A percentile compares a stretch with the other conserved stretches of the same genome.
Evolutionary conservation across 148 eudicot genomes (phyloP).

Genomic region (Chenopodium suecicum): DNA sequence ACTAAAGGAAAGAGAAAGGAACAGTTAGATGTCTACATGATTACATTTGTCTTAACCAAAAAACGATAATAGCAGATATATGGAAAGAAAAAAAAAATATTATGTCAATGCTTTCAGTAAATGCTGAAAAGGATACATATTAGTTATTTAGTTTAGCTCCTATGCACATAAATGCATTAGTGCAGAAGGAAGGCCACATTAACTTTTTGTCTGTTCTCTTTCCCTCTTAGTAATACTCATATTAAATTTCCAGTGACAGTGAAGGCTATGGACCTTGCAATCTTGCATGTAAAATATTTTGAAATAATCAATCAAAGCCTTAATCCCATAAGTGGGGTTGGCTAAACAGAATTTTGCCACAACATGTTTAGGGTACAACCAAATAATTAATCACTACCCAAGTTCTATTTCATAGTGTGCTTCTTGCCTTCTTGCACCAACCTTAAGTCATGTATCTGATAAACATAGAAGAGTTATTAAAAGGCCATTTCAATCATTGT

Average conservation of each 20-base stretch:
- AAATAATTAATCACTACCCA: neutral
- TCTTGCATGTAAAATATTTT: neutral
- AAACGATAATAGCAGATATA: neutral
- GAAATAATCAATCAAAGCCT: neutral
- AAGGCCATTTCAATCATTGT: neutral
- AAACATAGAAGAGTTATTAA: neutral
- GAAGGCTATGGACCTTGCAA: neutral
- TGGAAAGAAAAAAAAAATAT: neutral
- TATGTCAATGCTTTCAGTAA: neutral
- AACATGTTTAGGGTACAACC: neutral
- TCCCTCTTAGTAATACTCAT: neutral
- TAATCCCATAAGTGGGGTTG: too few species aligned
- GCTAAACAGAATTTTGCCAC: neutral
- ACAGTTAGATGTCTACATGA: constrained; percentile 8
- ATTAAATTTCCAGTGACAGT: neutral
- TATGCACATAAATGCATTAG: neutral
- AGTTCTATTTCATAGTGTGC: neutral
- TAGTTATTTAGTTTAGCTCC: neutral
- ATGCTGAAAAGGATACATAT: neutral
- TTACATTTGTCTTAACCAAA: neutral
- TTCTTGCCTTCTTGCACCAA: neutral
- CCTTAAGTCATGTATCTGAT: neutral
- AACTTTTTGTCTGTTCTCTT: neutral
- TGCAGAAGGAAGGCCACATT: neutral
- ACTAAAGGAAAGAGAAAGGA: constrained; percentile 41